Conservation (phyloP, 371 early-diverging fungal genomes). For the Rhizopus sp. region DNA sequence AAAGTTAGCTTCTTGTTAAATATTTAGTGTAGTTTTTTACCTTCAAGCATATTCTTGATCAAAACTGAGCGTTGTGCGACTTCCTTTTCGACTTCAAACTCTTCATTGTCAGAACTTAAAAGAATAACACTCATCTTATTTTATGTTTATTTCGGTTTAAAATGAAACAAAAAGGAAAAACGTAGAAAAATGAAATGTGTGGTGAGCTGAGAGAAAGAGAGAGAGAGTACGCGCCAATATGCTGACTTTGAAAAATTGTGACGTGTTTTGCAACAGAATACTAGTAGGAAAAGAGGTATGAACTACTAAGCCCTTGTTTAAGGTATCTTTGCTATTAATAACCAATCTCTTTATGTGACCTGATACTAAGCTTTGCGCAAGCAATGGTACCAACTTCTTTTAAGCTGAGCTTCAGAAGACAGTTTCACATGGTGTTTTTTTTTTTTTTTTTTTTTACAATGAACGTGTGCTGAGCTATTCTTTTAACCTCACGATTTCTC, state of each 20-base stretch:
- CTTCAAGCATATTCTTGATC: conserved; percentile 94
- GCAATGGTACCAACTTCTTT: too few species aligned
- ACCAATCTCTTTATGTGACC: too few species aligned
- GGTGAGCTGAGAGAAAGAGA: not conserved
- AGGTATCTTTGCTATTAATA: too few species aligned
- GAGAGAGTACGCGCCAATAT: not conserved
- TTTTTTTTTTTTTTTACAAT: too few species aligned
- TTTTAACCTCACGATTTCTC: too few species aligned
- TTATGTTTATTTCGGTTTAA: not conserved
- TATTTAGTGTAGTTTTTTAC: conserved; percentile 24
- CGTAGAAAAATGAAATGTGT: conserved; percentile 2
- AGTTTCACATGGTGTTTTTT: too few species aligned
- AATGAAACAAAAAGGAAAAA: conserved; percentile 10
- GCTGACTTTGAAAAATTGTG: not conserved
- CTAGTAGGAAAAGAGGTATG: too few species aligned
- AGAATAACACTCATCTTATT: conserved; percentile 43
- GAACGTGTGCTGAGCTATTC: too few species aligned
- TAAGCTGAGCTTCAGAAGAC: too few species aligned
- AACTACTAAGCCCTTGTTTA: too few species aligned
- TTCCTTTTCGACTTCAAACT: conserved; percentile 78
- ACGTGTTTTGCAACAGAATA: not conserved
- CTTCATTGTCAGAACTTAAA: conserved; percentile 70
- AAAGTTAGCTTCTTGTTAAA: not conserved
- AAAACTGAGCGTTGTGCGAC: conserved; percentile 87
- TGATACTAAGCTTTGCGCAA: too few species aligned